Evolutionary conservation across 2,329 filamentous ascomycete genomes (phyloP).

Genomic region (Rhinocladiella similis): DNA sequence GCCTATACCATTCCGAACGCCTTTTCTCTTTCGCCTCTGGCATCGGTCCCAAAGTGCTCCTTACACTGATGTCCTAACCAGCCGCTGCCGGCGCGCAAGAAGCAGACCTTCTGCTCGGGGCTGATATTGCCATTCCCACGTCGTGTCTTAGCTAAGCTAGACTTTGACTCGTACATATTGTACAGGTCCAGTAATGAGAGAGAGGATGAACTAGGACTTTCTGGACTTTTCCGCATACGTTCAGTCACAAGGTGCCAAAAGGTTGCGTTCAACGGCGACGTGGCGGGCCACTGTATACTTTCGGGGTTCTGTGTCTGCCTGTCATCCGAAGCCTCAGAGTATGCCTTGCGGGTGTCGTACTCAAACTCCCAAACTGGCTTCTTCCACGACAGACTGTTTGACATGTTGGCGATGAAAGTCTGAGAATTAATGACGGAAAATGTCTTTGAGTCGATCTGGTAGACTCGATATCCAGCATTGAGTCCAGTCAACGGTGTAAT

Average conservation of each 20-base stretch:
- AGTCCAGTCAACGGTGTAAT: conserved; percentile 33
- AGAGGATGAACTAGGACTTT: background rate
- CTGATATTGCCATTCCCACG: conserved; percentile 24
- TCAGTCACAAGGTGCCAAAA: conserved; percentile 35
- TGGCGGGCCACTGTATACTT: conserved; percentile 23
- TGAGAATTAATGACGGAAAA: conserved; percentile 33
- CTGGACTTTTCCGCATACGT: conserved; percentile 29
- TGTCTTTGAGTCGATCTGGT: conserved; percentile 31
- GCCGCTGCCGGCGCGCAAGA: conserved; percentile 31
- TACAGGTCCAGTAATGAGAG: conserved; percentile 29
- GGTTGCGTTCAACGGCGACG: conserved; percentile 30
- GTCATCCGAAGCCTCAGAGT: conserved; percentile 8
- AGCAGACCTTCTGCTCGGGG: conserved; percentile 33
- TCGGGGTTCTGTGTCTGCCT: conserved; percentile 12
- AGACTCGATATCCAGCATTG: conserved; percentile 33
- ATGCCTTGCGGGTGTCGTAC: conserved; percentile 31
- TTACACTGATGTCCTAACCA: conserved; percentile 21
- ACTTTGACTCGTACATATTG: conserved; percentile 32
- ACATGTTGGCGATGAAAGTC: conserved; percentile 35
- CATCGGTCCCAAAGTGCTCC: conserved; percentile 1
- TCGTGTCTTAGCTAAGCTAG: conserved; percentile 22
- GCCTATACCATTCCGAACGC: conserved; percentile 2
- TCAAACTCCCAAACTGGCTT: conserved; percentile 34
- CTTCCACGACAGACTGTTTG: conserved; percentile 31
- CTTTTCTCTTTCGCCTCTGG: conserved; percentile 1